Evolutionary conservation across 108 stramenopile species (phyloP).

Genomic region (Cyclotella sp.): DNA sequence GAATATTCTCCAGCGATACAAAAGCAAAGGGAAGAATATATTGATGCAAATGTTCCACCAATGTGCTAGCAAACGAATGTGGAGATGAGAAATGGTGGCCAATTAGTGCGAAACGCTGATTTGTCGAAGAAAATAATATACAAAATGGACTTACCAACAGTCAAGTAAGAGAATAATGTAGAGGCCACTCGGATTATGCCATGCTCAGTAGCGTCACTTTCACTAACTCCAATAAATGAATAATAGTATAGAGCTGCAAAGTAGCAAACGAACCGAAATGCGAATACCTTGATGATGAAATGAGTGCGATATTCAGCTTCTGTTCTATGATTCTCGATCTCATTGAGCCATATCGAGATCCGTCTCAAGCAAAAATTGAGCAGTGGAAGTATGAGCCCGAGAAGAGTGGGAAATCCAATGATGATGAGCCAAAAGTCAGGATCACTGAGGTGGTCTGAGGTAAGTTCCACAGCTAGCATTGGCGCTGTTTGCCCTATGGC

Average conservation of each 20-base stretch:
- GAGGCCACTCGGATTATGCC: constrained; percentile 87
- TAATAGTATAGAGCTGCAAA: constrained; percentile 97
- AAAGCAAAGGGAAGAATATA: constrained; percentile 79
- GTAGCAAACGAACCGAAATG: constrained; percentile 97
- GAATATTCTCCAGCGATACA: constrained; percentile 67
- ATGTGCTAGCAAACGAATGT: constrained; percentile 48
- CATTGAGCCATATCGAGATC: constrained; percentile 79
- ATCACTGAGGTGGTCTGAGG: constrained; percentile 68
- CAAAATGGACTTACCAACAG: constrained; percentile 44
- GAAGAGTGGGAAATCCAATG: constrained; percentile 77
- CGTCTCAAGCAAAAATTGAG: constrained; percentile 84
- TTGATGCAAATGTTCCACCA: constrained; percentile 89
- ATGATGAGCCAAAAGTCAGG: constrained; percentile 86
- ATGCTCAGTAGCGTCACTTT: constrained; percentile 64
- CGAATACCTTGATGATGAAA: constrained; percentile 97
- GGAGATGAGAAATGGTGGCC: too few species aligned
- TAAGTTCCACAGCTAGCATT: constrained; percentile 64
- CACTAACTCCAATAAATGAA: constrained; percentile 67
- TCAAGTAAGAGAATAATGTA: constrained; percentile 80
- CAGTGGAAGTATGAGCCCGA: constrained; percentile 85
- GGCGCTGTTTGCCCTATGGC: constrained; percentile 65
- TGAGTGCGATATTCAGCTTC: constrained; percentile 91
- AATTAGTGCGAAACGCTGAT: too few species aligned
- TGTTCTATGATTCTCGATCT: constrained; percentile 97
- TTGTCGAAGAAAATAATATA: background rate